A percentile compares a stretch with the other conserved stretches of the same genome.
Conservation (phyloP, 495 filamentous ascomycete genomes). For the Darksidea phi region DNA sequence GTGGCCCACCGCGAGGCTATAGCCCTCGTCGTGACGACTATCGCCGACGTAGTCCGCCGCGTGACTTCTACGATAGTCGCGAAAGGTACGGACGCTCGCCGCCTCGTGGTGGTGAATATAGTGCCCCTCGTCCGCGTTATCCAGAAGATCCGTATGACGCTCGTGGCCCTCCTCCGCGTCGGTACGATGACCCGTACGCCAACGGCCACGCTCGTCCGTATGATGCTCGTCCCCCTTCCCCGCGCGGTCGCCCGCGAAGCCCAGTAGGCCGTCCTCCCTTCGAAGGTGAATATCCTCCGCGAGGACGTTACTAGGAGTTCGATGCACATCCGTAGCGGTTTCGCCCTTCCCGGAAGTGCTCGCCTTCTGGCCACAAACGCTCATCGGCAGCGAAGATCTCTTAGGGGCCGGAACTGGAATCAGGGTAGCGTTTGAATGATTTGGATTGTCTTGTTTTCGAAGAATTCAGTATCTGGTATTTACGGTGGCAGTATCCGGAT, state of each 20-base stretch:
- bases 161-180: slow-evolving; percentile 50
- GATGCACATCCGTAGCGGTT: background rate
- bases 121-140: slow-evolving; percentile 53
- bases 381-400: too few species aligned
- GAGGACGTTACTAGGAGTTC: slow-evolving; percentile 43
- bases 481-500: too few species aligned
- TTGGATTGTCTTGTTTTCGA: too few species aligned
- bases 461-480: too few species aligned
- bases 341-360: background rate
- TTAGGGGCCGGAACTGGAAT: too few species aligned
- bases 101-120: slow-evolving; percentile 73
- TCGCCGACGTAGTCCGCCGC: slow-evolving; percentile 74
- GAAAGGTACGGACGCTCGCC: slow-evolving; percentile 73
- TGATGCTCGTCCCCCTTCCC: slow-evolving; percentile 59
- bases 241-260: slow-evolving; percentile 41
- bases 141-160: slow-evolving; percentile 42
- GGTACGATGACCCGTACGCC: slow-evolving; percentile 63
- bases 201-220: slow-evolving; percentile 59
- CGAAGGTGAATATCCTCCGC: slow-evolving; percentile 41
- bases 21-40: slow-evolving; percentile 79
- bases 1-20: slow-evolving; percentile 76
- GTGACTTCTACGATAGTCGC: slow-evolving; percentile 81
- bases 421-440: too few species aligned
- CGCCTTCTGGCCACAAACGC: too few species aligned
- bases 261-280: slow-evolving; percentile 36